Evolutionary conservation across 352 stramenopile genomes (phyloP).

Genomic region (Globisporangium perplexum): DNA sequence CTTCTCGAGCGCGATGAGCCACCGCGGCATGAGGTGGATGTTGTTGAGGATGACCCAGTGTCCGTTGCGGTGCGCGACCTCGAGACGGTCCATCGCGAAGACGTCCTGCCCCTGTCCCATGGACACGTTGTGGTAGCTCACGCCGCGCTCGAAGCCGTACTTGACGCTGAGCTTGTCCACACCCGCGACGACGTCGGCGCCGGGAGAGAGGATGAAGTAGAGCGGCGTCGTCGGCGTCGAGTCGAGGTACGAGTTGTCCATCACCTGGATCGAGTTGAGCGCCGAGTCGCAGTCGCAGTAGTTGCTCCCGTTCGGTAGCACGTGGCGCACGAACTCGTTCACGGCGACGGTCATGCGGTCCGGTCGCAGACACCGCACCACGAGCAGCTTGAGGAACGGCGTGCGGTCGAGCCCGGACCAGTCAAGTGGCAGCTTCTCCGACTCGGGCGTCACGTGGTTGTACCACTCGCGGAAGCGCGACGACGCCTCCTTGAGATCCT

Average conservation of each 20-base stretch:
- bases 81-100: constrained; percentile 93
- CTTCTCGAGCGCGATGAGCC: constrained; percentile 95
- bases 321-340: constrained; percentile 93
- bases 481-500: constrained; percentile 94
- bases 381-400: constrained; percentile 96
- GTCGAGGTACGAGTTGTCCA: constrained; percentile 94
- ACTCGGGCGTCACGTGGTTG: constrained; percentile 94
- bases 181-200: constrained; percentile 93
- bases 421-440: constrained; percentile 95
- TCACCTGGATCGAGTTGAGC: constrained; percentile 93
- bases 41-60: constrained; percentile 99
- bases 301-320: constrained; percentile 90
- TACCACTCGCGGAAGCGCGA: constrained; percentile 98
- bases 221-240: constrained; percentile 94
- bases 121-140: constrained; percentile 97
- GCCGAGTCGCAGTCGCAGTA: constrained; percentile 97
- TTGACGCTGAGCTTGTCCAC: constrained; percentile 94
- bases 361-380: constrained; percentile 91
- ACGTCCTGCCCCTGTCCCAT: constrained; percentile 97
- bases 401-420: constrained; percentile 94
- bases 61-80: constrained; percentile 93
- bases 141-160: constrained; percentile 94
- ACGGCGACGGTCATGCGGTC: constrained; percentile 94
- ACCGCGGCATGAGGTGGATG: constrained; percentile 96
- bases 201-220: constrained; percentile 96